Base-by-base conservation (phyloP, 2,329 filamentous ascomycete genomes). In the Chrysosporium keratinophilum region DNA sequence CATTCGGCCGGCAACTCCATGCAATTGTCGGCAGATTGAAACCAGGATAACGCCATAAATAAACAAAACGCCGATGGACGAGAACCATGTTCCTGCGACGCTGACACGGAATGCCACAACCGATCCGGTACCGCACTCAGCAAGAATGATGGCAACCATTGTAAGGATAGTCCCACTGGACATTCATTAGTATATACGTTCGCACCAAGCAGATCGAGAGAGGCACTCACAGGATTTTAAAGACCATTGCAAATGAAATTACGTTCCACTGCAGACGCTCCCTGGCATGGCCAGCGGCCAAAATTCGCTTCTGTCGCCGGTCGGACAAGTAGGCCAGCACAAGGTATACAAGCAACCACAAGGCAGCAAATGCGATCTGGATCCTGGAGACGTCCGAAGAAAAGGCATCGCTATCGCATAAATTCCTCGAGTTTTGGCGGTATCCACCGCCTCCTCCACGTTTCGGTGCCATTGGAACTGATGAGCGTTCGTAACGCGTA, bases 11-110 rank as follows among this genome's bases (percentile, higher is more conserved):
- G 52, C 40, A 1, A 39, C 34, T 23, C 49, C 35, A 14, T 57
- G 55, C 31, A 57, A 34, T 28, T 54, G 55, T 20, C 52, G 40
- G 55, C 55, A 57, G 43, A 57, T 17, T 5, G 55, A 47, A 3
- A 54, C 48, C 42, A 57, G 14, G 7, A 57, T 54, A 5, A 54
- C 17, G 19, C 55, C 55, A 10, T 46, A 54, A 7, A 57, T 46
- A 12, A 54, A 41, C n/a, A 57, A 28, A 19, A 34, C 19, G 4
- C 11, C n/a, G 15, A 50, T 23, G 23, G n/a, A 12, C 9, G 11
- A 5, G 15, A 57, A 34, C 55, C 55, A 57, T 2, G 15, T 9
- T 3, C 12, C 20, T 2, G 51, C 37, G 23, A 49, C 20, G 14
- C 1, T 11, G 11, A 54, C 10, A 17, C 39, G 12, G 28, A 12